Base-by-base conservation (phyloP, 1,284 basidiomycete genomes). In the Coniophora puteana region DNA sequence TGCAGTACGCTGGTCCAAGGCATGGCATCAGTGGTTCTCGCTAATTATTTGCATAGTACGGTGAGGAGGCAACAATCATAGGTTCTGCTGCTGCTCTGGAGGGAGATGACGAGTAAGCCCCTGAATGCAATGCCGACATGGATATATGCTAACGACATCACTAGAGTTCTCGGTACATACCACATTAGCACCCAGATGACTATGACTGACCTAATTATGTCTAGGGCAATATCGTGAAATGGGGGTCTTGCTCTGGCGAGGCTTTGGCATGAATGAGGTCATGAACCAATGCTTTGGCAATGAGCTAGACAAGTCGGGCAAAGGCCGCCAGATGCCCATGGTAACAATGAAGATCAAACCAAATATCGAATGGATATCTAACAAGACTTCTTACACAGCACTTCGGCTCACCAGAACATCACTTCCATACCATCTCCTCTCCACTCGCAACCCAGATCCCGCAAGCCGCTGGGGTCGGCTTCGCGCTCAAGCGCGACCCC, bases 401-500 rank as follows among this genome's bases (percentile, higher is more conserved):
- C 58, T 93, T 93, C 61, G 89, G 90, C 7, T 92, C 91, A 4
- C 74, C 77, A 2, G 67, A 82, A 43, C 78, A 88, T 49, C 92
- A 95, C 59, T 95, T 95, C 60, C 90, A 94, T 63, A 92, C 89
- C 22, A 94, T 97, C 48, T 95, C 93, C 4, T 93, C 89, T 8
- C 89, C 93, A 1, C 72, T 97, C n/a, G 90, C 88, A 2, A 97
- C 93, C 0, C 93, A 97, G 65, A 93, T 97, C 49, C 94, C 93
- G 1, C 93, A 96, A 65, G 94, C 93, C 6, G 93, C 93, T 0
- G 94, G 94, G 5, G 90, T 95, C 4, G 93, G 79, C 0, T 96
- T 89, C 58, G 91, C 93, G 1, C 71, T 97, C 40, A 89, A 88
- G 57, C 78, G 90, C 4, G 84, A 85, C 46, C 86, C 89, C 0